phyloP scores from a whole-genome alignment of 495 filamentous ascomycete genomes.

The Tuber microsphaerosporum region DNA sequence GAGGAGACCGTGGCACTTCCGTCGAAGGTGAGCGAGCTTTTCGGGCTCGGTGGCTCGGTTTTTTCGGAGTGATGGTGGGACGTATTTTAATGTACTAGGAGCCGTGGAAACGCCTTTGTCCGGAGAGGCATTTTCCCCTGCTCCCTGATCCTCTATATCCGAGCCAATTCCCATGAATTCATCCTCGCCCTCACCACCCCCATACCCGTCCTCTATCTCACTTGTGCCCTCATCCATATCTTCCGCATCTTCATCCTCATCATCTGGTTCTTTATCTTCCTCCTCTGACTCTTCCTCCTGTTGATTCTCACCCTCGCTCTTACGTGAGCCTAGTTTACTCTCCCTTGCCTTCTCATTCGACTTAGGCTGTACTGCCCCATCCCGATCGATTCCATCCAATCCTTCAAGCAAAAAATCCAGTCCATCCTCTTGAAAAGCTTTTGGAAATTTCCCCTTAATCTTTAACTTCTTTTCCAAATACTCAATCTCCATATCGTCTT shows the following conservation, averaged over 20 bases:
- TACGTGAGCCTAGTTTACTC: neutral
- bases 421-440: conserved; percentile 77
- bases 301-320: conserved; percentile 1
- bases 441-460: conserved; percentile 66
- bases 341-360: conserved; percentile 5
- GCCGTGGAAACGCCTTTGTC: conserved; percentile 41
- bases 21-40: conserved; percentile 59
- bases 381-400: conserved; percentile 47
- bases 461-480: conserved; percentile 84
- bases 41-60: conserved; percentile 58
- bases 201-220: conserved; percentile 46
- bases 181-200: conserved; percentile 37
- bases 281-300: conserved; percentile 44
- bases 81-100: conserved; percentile 55
- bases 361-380: conserved; percentile 16
- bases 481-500: conserved; percentile 82
- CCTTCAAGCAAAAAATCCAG: conserved; percentile 72
- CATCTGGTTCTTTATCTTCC: conserved; percentile 10
- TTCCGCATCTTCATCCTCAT: conserved; percentile 10
- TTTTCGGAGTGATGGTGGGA: conserved; percentile 76
- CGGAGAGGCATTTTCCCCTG: conserved; percentile 34
- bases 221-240: conserved; percentile 42
- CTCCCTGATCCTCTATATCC: conserved; percentile 39
- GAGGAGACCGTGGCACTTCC: conserved; percentile 77
- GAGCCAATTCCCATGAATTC: conserved; percentile 37